Conservation (phyloP, 192 early-diverging fungal genomes). For the Mortierella alpina region DNA sequence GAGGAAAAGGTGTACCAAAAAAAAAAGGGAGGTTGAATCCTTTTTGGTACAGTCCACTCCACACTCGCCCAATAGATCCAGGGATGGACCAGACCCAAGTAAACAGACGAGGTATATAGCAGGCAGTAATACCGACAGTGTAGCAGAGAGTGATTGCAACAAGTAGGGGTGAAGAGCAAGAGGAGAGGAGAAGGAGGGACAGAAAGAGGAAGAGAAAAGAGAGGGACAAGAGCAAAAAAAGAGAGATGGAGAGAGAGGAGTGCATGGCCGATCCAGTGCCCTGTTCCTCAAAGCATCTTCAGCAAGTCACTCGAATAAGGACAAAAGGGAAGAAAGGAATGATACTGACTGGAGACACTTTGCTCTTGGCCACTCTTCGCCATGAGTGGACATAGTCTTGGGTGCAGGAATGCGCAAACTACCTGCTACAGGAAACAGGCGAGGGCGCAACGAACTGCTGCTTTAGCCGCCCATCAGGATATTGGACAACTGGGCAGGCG, state of each 20-base stretch:
- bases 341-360: too few species aligned
- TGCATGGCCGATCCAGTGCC: neutral
- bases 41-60: too few species aligned
- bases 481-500: too few species aligned
- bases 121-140: neutral
- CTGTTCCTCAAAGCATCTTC: too few species aligned
- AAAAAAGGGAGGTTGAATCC: neutral
- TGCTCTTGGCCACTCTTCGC: too few species aligned
- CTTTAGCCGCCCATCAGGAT: too few species aligned
- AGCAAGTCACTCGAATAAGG: neutral
- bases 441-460: too few species aligned
- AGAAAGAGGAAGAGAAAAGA: neutral
- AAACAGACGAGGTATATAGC: neutral
- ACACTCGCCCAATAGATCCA: too few species aligned
- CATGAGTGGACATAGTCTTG: too few species aligned
- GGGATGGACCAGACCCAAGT: too few species aligned
- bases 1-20: neutral
- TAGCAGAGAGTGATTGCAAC: neutral
- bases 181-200: neutral
- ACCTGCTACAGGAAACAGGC: too few species aligned
- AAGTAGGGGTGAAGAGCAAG: neutral
- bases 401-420: too few species aligned
- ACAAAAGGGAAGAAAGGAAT: neutral
- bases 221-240: neutral
- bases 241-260: neutral